Conservation (phyloP, 2,329 filamentous ascomycete species). For the Neonectria sp. region DNA sequence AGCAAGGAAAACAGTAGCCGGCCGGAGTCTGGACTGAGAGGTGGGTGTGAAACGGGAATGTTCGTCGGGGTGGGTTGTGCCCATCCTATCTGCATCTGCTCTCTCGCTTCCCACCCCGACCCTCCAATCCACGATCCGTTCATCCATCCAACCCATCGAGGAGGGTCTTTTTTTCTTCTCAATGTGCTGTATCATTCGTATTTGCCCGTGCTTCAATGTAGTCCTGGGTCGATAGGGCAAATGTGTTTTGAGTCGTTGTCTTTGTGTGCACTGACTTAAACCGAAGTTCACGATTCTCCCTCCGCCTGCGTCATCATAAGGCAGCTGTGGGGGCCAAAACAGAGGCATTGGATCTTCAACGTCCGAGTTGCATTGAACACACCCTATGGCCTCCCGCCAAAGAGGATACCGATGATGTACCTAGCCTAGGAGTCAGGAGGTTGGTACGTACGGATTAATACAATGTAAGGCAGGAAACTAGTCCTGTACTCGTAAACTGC, state of each 20-base stretch:
- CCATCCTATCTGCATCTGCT: conserved; percentile 1
- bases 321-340: conserved; percentile 20
- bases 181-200: conserved; percentile 12
- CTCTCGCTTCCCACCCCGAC: neutral
- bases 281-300: neutral
- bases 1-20: neutral
- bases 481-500: neutral
- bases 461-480: neutral
- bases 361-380: conserved; percentile 44
- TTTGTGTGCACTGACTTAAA: neutral
- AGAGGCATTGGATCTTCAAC: conserved; percentile 6
- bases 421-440: neutral
- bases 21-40: conserved; percentile 6
- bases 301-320: neutral
- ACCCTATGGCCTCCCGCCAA: conserved; percentile 39
- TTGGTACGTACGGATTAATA: neutral
- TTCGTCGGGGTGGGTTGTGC: conserved; percentile 3
- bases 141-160: conserved; percentile 9
- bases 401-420: conserved; percentile 16
- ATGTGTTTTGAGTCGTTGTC: neutral
- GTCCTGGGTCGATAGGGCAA: neutral
- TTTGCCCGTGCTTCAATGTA: conserved; percentile 4
- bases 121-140: conserved; percentile 19
- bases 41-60: conserved; percentile 26
- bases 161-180: neutral